Evolutionary conservation across 108 stramenopile species (phyloP), one percentile per base, ranked within the genome.

Genomic region (Cyclotella atomus): DNA sequence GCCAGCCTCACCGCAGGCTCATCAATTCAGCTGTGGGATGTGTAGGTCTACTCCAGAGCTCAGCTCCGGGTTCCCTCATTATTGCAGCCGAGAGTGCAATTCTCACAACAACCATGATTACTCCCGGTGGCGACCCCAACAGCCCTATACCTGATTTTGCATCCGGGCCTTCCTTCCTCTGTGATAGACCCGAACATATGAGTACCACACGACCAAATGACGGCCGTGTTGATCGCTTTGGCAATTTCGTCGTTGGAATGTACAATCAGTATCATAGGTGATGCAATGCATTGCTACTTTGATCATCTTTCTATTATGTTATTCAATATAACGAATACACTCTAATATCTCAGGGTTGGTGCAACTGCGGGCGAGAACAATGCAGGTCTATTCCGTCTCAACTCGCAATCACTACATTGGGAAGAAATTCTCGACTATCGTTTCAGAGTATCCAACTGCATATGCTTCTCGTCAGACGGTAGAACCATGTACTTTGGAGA

Each of bases 181-280:
- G 82, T 23, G 76, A 85, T 20, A 80, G 85, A 10, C 89, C 89
- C 14, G 86, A 84, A 34, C 77, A 71, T 20, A 53, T 47, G 21
- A 53, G 38, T 19, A 76, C 81, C 0, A 90, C 89, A 1, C 83
- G 89, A 29, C 89, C 89, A 10, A 91, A 91, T 65, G 90, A 91
- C 62, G 90, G 90, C 8, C 79, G 90, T 35, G 87, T 88, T 20
- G 90, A 91, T 69, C 81, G 90, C 21, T 71, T 76, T 47, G 87
- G 87, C 12, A 79, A 84, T 17, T 75, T 88, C 2, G 86, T 91
- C 0, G 45, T 91, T 36, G 90, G 90, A 3, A 90, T 87, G 87
- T 91, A 88, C 77, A 91, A 91, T 61, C 83, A 88, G 52, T 88
- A 88, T 64, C 88, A 91, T 63, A 55, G 54, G 54, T 55, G 28